These are phyloP conservation scores for Rugonectria rugulosa DNA, from an alignment of 2,329 filamentous ascomycete species.

Conservation along the genomic window DNA sequence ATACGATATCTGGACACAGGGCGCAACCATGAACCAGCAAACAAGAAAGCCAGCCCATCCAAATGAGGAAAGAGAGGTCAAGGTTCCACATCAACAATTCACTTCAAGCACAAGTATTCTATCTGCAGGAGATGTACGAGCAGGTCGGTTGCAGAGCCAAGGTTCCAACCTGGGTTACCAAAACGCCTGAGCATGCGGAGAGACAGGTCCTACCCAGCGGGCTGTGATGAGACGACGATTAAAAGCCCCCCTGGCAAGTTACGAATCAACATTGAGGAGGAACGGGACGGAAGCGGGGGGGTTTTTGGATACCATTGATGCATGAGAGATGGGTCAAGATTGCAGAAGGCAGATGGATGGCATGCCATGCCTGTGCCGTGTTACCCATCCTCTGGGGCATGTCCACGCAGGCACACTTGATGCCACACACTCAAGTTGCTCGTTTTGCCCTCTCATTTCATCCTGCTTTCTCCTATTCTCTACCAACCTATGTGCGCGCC, in stretches of 20 bases:
- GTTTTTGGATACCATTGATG: too few species aligned
- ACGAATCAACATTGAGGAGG: not conserved
- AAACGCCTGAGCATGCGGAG: constrained; percentile 10
- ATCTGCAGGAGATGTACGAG: too few species aligned
- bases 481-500: too few species aligned
- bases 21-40: too few species aligned
- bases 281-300: too few species aligned
- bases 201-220: constrained; percentile 1
- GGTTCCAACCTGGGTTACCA: not conserved
- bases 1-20: too few species aligned
- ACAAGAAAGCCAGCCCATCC: not conserved
- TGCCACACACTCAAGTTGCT: not conserved
- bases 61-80: too few species aligned
- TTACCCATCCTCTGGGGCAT: constrained; percentile 1
- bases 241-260: constrained; percentile 12
- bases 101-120: too few species aligned
- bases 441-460: not conserved
- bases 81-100: too few species aligned
- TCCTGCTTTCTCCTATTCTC: not conserved
- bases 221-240: not conserved
- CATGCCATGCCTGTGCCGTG: constrained; percentile 16
- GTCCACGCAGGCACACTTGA: too few species aligned
- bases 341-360: constrained; percentile 13
- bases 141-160: not conserved
- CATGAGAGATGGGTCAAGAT: too few species aligned